Evolutionary conservation across 768 basidiomycete genomes (phyloP).

Genomic region (Krasilnikovozyma curviuscula): DNA sequence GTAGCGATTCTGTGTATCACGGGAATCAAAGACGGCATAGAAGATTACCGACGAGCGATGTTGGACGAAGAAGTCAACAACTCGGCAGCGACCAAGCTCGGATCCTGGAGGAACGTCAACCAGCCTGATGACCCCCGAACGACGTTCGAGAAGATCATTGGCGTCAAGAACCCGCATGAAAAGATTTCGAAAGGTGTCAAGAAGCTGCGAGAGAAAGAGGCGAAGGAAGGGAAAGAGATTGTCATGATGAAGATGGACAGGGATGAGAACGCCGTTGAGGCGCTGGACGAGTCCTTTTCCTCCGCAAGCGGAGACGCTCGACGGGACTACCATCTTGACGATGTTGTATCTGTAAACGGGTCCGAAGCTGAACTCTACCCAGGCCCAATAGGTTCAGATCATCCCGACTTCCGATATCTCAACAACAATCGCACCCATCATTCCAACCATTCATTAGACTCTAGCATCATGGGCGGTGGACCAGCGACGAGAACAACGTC

Average conservation of each 20-base stretch:
- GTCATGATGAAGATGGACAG: slow-evolving; percentile 35
- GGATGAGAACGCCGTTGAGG: slow-evolving; percentile 14
- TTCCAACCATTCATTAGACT: slow-evolving; percentile 29
- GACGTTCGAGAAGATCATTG: slow-evolving; percentile 55
- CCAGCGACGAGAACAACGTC: no score
- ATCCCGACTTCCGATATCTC: slow-evolving; percentile 5
- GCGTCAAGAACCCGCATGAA: slow-evolving; percentile 24
- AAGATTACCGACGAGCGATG: slow-evolving; percentile 75
- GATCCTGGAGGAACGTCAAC: slow-evolving; percentile 79
- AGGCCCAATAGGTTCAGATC: neutral
- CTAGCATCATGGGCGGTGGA: no score
- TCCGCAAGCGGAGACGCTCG: neutral
- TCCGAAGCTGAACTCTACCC: neutral
- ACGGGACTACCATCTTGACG: no score
- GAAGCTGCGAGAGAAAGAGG: slow-evolving; percentile 66
- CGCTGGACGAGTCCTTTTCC: slow-evolving; percentile 3
- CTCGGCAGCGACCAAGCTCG: slow-evolving; percentile 73
- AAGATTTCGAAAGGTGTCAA: slow-evolving; percentile 66
- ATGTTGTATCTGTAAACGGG: no score
- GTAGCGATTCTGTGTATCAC: slow-evolving; percentile 73
- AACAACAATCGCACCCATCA: neutral
- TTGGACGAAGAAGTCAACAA: slow-evolving; percentile 91
- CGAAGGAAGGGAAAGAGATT: slow-evolving; percentile 39
- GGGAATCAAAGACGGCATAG: slow-evolving; percentile 84
- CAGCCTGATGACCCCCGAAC: slow-evolving; percentile 54